phyloP scores from a whole-genome alignment of 2,329 filamentous ascomycete genomes.

The Pyricularia sp. region DNA sequence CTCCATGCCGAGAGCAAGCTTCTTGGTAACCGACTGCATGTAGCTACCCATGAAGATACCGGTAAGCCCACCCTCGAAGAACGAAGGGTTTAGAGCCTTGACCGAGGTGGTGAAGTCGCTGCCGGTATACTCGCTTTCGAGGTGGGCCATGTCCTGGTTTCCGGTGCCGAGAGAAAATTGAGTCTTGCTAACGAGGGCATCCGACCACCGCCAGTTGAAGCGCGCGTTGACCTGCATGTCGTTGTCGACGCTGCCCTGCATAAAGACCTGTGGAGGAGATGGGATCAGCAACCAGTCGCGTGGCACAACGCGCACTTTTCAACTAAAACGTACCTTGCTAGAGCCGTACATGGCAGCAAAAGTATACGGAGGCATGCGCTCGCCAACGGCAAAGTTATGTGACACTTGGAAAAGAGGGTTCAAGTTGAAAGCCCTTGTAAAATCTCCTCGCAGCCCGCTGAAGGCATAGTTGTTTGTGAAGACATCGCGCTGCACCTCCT shows the following conservation, averaged over 20 bases:
- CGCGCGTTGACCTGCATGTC: slow-evolving; percentile 79
- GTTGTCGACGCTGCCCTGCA: slow-evolving; percentile 93
- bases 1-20: slow-evolving; percentile 80
- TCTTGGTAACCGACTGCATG: slow-evolving; percentile 83
- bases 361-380: slow-evolving; percentile 86
- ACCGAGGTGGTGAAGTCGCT: slow-evolving; percentile 86
- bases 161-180: slow-evolving; percentile 77
- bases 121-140: slow-evolving; percentile 94
- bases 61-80: slow-evolving; percentile 83
- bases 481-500: slow-evolving; percentile 93
- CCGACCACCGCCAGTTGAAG: slow-evolving; percentile 83
- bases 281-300: background rate
- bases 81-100: slow-evolving; percentile 93
- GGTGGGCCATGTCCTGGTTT: slow-evolving; percentile 77
- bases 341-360: slow-evolving; percentile 93
- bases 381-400: slow-evolving; percentile 92
- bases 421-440: slow-evolving; percentile 94
- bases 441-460: slow-evolving; percentile 86
- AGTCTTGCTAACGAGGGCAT: slow-evolving; percentile 74
- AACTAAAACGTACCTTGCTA: slow-evolving; percentile 59
- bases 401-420: slow-evolving; percentile 93
- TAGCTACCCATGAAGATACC: slow-evolving; percentile 96
- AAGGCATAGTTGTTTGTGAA: slow-evolving; percentile 96
- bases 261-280: slow-evolving; percentile 59
- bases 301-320: background rate